Conservation (phyloP, 2,329 filamentous ascomycete species). For the Emericellopsis atlantica region DNA sequence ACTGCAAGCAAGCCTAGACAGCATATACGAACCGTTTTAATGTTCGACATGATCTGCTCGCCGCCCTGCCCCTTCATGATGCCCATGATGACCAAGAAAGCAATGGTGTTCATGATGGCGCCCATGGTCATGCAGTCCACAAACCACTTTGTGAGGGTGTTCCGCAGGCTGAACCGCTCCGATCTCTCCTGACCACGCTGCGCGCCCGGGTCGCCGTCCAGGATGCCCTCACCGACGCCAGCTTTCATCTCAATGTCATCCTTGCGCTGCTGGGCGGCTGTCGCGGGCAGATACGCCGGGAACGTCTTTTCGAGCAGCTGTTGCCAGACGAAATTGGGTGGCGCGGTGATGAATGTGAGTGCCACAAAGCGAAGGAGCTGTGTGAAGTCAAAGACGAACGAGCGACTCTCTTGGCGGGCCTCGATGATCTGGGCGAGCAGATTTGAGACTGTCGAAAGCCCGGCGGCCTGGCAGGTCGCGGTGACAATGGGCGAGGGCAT, state of each 20-base stretch:
- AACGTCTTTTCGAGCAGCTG: slow-evolving; percentile 38
- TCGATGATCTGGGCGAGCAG: slow-evolving; percentile 40
- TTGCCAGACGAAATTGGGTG: slow-evolving; percentile 47
- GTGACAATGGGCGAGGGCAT: slow-evolving; percentile 37
- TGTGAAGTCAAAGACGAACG: slow-evolving; percentile 30
- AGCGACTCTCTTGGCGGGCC: slow-evolving; percentile 27
- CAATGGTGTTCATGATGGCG: slow-evolving; percentile 30
- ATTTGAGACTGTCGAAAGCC: slow-evolving; percentile 39
- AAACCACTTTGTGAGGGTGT: slow-evolving; percentile 35
- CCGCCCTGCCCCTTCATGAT: slow-evolving; percentile 25
- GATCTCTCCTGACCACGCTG: slow-evolving; percentile 49
- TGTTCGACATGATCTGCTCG: slow-evolving; percentile 22
- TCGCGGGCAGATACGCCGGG: slow-evolving; percentile 24
- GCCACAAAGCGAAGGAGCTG: slow-evolving; percentile 41
- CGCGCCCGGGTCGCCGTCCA: background rate
- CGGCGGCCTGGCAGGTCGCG: slow-evolving; percentile 38
- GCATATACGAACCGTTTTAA: slow-evolving; percentile 17
- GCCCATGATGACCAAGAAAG: slow-evolving; percentile 34
- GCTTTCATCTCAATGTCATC: slow-evolving; percentile 15
- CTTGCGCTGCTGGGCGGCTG: slow-evolving; percentile 1
- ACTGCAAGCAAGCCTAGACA: background rate
- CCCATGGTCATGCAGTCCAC: slow-evolving; percentile 35
- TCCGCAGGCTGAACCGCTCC: slow-evolving; percentile 24
- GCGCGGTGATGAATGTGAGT: slow-evolving; percentile 38
- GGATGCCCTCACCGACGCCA: background rate